Evolutionary conservation across 2,329 filamentous ascomycete genomes (phyloP), one percentile per base, ranked within the genome.

Genomic region (Nemania sp.): DNA sequence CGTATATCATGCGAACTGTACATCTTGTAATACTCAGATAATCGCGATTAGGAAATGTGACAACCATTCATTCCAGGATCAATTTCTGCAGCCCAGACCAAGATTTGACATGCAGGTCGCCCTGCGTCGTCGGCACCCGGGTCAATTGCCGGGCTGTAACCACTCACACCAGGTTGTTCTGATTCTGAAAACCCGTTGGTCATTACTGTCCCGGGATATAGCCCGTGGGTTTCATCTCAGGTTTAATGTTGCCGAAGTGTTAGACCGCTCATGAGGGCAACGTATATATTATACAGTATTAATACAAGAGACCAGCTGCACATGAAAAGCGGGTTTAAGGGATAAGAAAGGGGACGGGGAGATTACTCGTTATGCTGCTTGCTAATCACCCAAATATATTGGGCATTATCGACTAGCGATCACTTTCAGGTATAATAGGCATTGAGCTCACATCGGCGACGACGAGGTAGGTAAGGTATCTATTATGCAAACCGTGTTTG

Each of bases 81-180:
- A 32, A 45, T 5, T 46, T 34, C 39, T 58, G 37, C 46, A 56
- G 32, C 12, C 48, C 34, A 40, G 53, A 39, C 47, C 32, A 32
- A 58, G 34, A 55, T 49, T 49, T 29, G 25, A 29, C 21, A 54
- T 54, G 58, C 61, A 58, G 51, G 51, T 59, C 47, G 34, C 48
- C 48, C 53, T 51, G 58, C 49, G 42, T 53, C 21, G 25, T 4
- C 25, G 25, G 48, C 11, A 52, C 43, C 45, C 54, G 46, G 40
- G 47, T 51, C 29, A 7, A 21, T 29, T 37, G 21, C 25, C 15
- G 35, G 18, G 18, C 20, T 56, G 25, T 52, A 29, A 40, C 4
- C 37, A n/a, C 43, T n/a, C 20, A 13, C 18, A 35, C 32, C 29
- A 21, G 45, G 2, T 34, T n/a, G 29, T 48, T n/a, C n/a, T 40